Percentiles rank a stretch among this genome's conserved stretches.
phyloP scores from a whole-genome alignment of 129 eudicot genomes.

The Gnaphalium uliginosum region DNA sequence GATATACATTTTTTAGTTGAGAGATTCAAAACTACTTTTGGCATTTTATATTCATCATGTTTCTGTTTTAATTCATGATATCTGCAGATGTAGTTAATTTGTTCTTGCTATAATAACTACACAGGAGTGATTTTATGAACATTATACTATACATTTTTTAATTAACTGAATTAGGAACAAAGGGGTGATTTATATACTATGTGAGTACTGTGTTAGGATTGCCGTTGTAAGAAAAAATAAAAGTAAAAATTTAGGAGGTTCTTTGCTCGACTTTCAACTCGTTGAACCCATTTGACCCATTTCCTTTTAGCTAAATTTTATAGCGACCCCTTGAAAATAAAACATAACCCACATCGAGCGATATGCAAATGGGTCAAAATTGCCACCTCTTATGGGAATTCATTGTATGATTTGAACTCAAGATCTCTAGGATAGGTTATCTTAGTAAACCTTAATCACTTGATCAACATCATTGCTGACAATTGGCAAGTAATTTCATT shows the following conservation, averaged over 20 bases:
- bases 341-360: neutral
- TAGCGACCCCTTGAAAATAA: neutral
- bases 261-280: neutral
- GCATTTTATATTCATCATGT: neutral
- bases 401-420: neutral
- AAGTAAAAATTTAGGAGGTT: neutral
- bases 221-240: no score
- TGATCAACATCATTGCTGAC: conserved; percentile 1
- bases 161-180: neutral
- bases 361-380: neutral
- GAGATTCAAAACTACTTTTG: neutral
- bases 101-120: neutral
- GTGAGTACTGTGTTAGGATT: no score
- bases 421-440: conserved; percentile 6
- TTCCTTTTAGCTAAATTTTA: neutral
- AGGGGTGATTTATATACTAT: neutral
- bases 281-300: neutral
- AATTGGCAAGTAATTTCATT: neutral
- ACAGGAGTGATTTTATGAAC: neutral
- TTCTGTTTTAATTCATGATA: neutral
- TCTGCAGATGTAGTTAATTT: neutral
- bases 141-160: neutral
- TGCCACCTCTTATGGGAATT: neutral
- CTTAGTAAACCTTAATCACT: conserved; percentile 1
- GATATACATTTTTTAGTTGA: neutral